Evolutionary conservation across 2,329 filamentous ascomycete genomes (phyloP).

Genomic region (Zelopaecilomyces penicillatus): DNA sequence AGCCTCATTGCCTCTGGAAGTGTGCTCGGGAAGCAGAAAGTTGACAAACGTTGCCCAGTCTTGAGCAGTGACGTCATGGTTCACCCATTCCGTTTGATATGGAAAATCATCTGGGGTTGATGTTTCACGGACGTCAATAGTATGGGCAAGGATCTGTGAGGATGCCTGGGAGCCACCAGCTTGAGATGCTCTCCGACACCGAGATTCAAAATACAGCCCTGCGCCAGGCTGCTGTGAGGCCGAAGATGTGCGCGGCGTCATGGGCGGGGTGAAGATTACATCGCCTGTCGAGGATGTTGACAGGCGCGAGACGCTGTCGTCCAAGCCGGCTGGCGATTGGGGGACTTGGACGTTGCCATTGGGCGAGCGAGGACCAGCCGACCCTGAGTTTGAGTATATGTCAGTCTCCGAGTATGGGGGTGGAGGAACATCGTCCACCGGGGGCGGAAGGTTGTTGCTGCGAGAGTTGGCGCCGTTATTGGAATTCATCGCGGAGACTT

Average conservation of each 20-base stretch:
- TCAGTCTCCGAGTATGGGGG: constrained; percentile 52
- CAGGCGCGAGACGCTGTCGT: constrained; percentile 25
- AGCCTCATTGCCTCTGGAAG: constrained; percentile 34
- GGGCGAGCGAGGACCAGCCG: constrained; percentile 15
- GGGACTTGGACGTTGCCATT: constrained; percentile 7
- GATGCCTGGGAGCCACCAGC: constrained; percentile 14
- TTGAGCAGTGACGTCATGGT: constrained; percentile 38
- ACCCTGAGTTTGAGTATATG: constrained; percentile 38
- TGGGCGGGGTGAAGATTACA: constrained; percentile 43
- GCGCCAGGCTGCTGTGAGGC: constrained; percentile 13
- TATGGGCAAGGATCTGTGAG: constrained; percentile 23
- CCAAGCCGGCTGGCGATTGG: constrained; percentile 19
- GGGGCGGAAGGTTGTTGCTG: constrained; percentile 11
- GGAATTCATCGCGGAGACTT: constrained; percentile 9
- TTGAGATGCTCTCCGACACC: constrained; percentile 18
- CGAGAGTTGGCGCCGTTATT: constrained; percentile 8
- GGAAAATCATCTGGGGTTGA: constrained; percentile 37
- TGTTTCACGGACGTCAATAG: constrained; percentile 24
- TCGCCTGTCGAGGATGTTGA: constrained; percentile 33
- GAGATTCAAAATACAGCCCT: constrained; percentile 37
- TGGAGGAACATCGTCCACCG: constrained; percentile 35
- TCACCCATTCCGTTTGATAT: constrained; percentile 28
- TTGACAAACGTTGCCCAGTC: constrained; percentile 55
- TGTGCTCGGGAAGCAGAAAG: constrained; percentile 43
- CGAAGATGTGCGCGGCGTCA: constrained; percentile 32